Base-by-base conservation (phyloP, 2,329 filamentous ascomycete species). In the Colletotrichum endophyticum region DNA sequence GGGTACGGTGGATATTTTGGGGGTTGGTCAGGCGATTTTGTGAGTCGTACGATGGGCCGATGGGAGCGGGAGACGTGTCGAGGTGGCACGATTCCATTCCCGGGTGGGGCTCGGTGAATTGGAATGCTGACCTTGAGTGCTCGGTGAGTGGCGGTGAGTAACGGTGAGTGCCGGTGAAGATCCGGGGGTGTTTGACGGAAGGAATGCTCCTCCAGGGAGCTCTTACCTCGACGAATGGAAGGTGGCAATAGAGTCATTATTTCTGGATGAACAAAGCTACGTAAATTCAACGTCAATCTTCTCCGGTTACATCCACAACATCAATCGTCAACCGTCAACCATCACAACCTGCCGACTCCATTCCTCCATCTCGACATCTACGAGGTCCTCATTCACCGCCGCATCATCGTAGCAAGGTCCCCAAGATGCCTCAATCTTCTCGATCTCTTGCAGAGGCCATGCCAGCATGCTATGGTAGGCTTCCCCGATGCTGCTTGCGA, bases 31-130 rank as follows among this genome's bases (percentile, higher is more conserved):
- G 73, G 53, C 66, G 73, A 77, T 62, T 63, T 19, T 63, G 19
- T 30, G 7, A 56, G 73, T 77, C 76, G 76, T 77, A 77, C 66
- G 73, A 77, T 73, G 49, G 22, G 19, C 22, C 44, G 32, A 32
- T 30, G n/a, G 56, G 56, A 49, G 44, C 34, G 22, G 15, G 19
- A 34, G 56, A 22, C 39, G 16, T 28, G 59, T 69, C n/a, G 44
- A 32, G 39, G 70, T 76, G 74, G 74, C 59, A 67, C 63, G 74
- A 74, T 73, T 64, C 57, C 16, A 25, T 22, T 25, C 69, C 19
- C n/a, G 4, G 66, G 72, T 32, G 72, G 66, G 59, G 39, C 66
- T 70, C 64, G 57, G 39, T 69, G 63, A 73, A 30, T 1, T 25
- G n/a, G 8, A 27, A 22, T 27, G 8, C 28, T 8, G 36, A 12